phyloP scores from a whole-genome alignment of 2,329 filamentous ascomycete genomes.

The Eutypa lata region DNA sequence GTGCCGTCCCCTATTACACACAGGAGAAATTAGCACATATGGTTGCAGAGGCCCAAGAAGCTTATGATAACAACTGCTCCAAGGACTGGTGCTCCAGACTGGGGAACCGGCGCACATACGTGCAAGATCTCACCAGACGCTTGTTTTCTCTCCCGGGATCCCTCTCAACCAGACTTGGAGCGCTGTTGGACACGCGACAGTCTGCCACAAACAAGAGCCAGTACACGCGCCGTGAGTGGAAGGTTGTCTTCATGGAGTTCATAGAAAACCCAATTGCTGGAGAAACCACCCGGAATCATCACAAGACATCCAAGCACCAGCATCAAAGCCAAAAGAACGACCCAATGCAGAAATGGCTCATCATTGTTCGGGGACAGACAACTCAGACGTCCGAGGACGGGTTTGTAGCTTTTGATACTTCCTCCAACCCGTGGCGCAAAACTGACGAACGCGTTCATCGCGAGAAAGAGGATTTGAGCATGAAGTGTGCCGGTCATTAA shows the following conservation, averaged over 20 bases:
- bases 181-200: conserved; percentile 14
- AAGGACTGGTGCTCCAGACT: not conserved
- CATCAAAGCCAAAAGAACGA: not conserved
- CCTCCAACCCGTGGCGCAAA: conserved; percentile 14
- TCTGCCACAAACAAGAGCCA: conserved; percentile 16
- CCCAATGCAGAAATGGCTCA: conserved; percentile 16
- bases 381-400: conserved; percentile 8
- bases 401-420: conserved; percentile 11
- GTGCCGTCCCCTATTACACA: conserved; percentile 11
- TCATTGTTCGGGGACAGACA: conserved; percentile 13
- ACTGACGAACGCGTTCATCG: conserved; percentile 3
- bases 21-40: conserved; percentile 10
- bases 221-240: conserved; percentile 15
- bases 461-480: not conserved
- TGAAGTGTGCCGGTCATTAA: not conserved
- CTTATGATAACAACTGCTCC: not conserved
- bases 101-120: conserved; percentile 4
- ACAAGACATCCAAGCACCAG: not conserved
- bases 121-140: conserved; percentile 9
- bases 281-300: not conserved
- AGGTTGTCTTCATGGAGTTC: conserved; percentile 9
- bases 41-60: conserved; percentile 2
- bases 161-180: conserved; percentile 14
- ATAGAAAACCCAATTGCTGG: conserved; percentile 7
- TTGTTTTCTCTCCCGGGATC: conserved; percentile 11